These are phyloP conservation scores for Euphorbia pulcherrima DNA, from an alignment of 345 rosid species.

Conservation along the genomic window DNA sequence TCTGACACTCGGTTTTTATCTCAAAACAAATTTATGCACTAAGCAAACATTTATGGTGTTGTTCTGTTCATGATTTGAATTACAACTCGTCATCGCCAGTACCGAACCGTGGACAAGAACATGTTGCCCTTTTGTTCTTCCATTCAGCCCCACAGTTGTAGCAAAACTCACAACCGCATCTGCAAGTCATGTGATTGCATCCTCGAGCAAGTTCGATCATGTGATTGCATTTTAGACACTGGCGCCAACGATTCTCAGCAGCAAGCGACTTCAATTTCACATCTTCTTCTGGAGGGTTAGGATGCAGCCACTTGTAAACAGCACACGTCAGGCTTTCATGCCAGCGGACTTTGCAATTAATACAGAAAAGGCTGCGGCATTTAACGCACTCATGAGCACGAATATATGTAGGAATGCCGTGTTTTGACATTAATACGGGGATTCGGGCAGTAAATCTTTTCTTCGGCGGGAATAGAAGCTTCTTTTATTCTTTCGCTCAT, in stretches of 20 bases:
- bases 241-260: constrained; percentile 41
- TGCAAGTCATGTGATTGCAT: constrained; percentile 67
- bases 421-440: constrained; percentile 68
- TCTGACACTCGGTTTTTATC: no score
- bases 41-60: no score
- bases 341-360: constrained; percentile 80
- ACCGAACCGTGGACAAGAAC: constrained; percentile 55
- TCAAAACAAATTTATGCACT: no score
- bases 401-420: constrained; percentile 30
- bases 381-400: constrained; percentile 59
- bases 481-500: constrained; percentile 58
- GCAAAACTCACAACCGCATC: constrained; percentile 65
- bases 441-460: constrained; percentile 72
- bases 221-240: constrained; percentile 47
- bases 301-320: constrained; percentile 40
- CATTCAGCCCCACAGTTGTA: constrained; percentile 63
- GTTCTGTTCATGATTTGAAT: no score
- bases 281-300: constrained; percentile 42
- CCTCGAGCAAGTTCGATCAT: constrained; percentile 56
- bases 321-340: constrained; percentile 47
- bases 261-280: constrained; percentile 45
- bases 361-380: constrained; percentile 53
- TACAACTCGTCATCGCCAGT: no score
- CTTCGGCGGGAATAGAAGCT: constrained; percentile 53
- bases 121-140: constrained; percentile 50